A percentile compares a stretch with the other conserved stretches of the same genome.
Evolutionary conservation across 257 asterid genomes (phyloP).

Genomic region (Henckelia pumila): DNA sequence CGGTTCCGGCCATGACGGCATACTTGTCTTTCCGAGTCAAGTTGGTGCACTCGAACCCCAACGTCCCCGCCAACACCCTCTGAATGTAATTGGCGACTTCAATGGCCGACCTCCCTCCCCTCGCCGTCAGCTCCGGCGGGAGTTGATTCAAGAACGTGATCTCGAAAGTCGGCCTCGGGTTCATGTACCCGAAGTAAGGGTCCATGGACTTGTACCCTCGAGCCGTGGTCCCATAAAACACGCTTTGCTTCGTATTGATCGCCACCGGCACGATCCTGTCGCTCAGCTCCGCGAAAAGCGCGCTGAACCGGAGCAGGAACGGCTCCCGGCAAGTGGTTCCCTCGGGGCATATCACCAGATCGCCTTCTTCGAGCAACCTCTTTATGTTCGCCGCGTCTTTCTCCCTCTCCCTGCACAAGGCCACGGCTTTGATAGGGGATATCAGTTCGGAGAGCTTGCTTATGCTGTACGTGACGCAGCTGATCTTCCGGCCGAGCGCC

Average conservation of each 20-base stretch:
- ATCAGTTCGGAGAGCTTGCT: slow-evolving; percentile 75
- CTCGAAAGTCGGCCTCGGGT: slow-evolving; percentile 81
- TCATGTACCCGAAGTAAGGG: slow-evolving; percentile 89
- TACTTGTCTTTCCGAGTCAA: slow-evolving; percentile 85
- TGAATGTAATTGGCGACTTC: slow-evolving; percentile 87
- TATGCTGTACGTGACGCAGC: slow-evolving; percentile 83
- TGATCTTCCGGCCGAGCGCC: slow-evolving; percentile 79
- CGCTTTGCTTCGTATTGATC: slow-evolving; percentile 56
- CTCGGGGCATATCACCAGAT: slow-evolving; percentile 77
- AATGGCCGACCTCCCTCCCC: slow-evolving; percentile 63
- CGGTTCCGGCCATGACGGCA: slow-evolving; percentile 75
- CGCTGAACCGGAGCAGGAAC: slow-evolving; percentile 73
- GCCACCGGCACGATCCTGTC: slow-evolving; percentile 92
- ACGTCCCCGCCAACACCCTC: slow-evolving; percentile 68
- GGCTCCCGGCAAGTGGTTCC: slow-evolving; percentile 92
- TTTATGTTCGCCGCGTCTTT: slow-evolving; percentile 71
- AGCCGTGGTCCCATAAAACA: slow-evolving; percentile 78
- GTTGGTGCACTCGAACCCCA: slow-evolving; percentile 84
- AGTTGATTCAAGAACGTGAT: slow-evolving; percentile 66
- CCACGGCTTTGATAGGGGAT: slow-evolving; percentile 82
- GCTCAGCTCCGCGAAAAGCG: slow-evolving; percentile 81
- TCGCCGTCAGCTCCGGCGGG: slow-evolving; percentile 56
- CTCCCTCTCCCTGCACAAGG: slow-evolving; percentile 74
- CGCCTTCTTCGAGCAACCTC: slow-evolving; percentile 67
- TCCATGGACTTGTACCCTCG: slow-evolving; percentile 68